Evolutionary conservation across 192 early-diverging fungal species (phyloP).

Genomic region (Coemansia pectinata): DNA sequence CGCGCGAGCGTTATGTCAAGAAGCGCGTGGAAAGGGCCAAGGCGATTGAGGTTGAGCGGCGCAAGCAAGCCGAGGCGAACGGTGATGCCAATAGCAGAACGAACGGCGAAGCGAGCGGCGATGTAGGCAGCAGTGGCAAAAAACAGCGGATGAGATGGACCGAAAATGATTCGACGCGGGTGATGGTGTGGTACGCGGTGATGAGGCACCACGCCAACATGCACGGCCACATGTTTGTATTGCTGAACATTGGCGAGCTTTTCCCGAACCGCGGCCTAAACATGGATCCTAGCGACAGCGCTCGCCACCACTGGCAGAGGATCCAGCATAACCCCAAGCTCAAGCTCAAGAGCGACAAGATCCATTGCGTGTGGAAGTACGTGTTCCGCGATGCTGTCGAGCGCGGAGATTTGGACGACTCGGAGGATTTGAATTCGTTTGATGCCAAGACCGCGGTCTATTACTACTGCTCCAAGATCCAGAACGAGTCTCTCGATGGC

Average conservation of each 20-base stretch:
- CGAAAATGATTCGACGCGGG: constrained; percentile 9
- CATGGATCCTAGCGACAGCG: constrained; percentile 6
- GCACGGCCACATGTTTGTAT: constrained; percentile 21
- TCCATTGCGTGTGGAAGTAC: constrained; percentile 25
- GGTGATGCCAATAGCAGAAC: not conserved
- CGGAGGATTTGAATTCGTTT: constrained; percentile 17
- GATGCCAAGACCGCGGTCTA: constrained; percentile 11
- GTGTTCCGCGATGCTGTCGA: constrained; percentile 34
- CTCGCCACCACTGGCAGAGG: constrained; percentile 18
- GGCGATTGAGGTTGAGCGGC: not conserved
- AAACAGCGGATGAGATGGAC: constrained; percentile 13
- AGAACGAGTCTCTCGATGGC: constrained; percentile 4
- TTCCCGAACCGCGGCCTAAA: constrained; percentile 21
- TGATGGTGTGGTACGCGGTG: constrained; percentile 20
- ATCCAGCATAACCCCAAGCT: not conserved
- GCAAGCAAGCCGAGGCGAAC: not conserved
- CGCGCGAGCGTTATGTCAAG: not conserved
- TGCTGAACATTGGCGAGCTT: not conserved
- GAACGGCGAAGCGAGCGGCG: not conserved
- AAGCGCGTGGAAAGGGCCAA: constrained; percentile 1
- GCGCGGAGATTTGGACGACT: constrained; percentile 14
- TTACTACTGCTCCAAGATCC: constrained; percentile 19
- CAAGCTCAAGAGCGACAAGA: not conserved
- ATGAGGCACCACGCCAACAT: constrained; percentile 22
- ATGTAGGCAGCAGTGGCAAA: not conserved